Evolutionary conservation across 352 stramenopile species (phyloP).

Genomic region (Aphanomyces invadans): DNA sequence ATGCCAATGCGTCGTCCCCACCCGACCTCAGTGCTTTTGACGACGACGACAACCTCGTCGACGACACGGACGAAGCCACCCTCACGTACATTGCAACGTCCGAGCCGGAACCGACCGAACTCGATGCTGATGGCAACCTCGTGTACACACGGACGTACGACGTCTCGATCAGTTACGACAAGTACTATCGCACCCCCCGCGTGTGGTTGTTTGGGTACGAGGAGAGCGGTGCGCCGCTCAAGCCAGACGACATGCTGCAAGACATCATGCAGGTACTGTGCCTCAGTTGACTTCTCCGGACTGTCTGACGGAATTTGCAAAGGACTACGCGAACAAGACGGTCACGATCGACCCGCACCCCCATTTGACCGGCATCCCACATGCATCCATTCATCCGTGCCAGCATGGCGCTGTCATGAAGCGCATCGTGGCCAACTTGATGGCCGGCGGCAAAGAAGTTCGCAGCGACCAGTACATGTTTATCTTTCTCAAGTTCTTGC

Average conservation of each 20-base stretch:
- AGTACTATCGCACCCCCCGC: slow-evolving; percentile 99
- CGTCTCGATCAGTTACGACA: slow-evolving; percentile 98
- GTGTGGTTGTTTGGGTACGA: slow-evolving; percentile 98
- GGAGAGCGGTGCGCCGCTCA: slow-evolving; percentile 82
- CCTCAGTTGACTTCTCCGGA: background rate
- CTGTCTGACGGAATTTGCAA: background rate
- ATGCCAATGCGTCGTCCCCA: slow-evolving; percentile 14
- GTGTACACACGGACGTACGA: slow-evolving; percentile 95
- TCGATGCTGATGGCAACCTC: slow-evolving; percentile 87
- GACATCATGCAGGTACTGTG: slow-evolving; percentile 90
- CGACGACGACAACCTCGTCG: slow-evolving; percentile 59
- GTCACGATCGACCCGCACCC: slow-evolving; percentile 98
- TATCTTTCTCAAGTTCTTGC: slow-evolving; percentile 99
- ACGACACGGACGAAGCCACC: slow-evolving; percentile 51
- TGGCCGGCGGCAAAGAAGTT: slow-evolving; percentile 51
- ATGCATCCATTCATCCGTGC: slow-evolving; percentile 97
- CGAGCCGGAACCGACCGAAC: slow-evolving; percentile 57
- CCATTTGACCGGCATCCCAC: slow-evolving; percentile 78
- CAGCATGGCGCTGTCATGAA: slow-evolving; percentile 98
- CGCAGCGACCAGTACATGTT: slow-evolving; percentile 98
- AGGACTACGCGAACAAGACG: slow-evolving; percentile 97
- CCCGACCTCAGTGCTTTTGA: slow-evolving; percentile 63
- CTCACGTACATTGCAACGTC: slow-evolving; percentile 57
- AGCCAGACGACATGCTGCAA: slow-evolving; percentile 93
- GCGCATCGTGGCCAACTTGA: slow-evolving; percentile 94